Evolutionary conservation across 495 filamentous ascomycete species (phyloP).

Genomic region (Margaritispora aquatica): DNA sequence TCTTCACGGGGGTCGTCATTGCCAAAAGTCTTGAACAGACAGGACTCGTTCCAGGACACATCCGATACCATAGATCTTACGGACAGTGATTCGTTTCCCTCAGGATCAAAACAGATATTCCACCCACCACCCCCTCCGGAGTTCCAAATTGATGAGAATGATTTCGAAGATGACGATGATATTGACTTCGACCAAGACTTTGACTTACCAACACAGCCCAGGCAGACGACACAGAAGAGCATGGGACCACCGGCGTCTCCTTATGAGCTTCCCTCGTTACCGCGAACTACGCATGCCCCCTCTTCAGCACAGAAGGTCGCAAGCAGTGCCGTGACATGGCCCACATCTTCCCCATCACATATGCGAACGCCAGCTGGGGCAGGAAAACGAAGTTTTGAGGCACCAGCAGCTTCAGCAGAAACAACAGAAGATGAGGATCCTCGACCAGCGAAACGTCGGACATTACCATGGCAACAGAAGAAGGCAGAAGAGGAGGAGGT

Average conservation of each 20-base stretch:
- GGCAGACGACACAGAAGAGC: conserved; percentile 17
- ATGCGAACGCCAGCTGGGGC: conserved; percentile 14
- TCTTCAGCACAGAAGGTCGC: conserved; percentile 1
- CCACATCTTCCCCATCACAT: conserved; percentile 23
- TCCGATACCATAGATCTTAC: conserved; percentile 21
- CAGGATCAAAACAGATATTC: conserved; percentile 15
- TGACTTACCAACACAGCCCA: conserved; percentile 32
- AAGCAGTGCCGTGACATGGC: conserved; percentile 22
- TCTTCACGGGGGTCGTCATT: conserved; percentile 23
- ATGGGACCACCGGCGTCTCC: conserved; percentile 6
- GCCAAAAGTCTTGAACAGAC: conserved; percentile 32
- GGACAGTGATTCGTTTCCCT: conserved; percentile 1
- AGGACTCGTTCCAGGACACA: conserved; percentile 37
- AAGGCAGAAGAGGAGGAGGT: conserved; percentile 17
- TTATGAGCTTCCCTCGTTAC: conserved; percentile 26
- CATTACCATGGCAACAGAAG: conserved; percentile 17
- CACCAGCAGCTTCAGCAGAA: too few relatives aligned
- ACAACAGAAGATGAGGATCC: conserved; percentile 5
- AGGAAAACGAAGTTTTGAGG: not conserved
- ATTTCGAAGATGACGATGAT: conserved; percentile 64
- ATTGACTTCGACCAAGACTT: conserved; percentile 55
- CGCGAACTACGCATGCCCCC: conserved; percentile 12
- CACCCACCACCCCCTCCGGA: conserved; percentile 23
- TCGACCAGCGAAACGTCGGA: conserved; percentile 18
- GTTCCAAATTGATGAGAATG: conserved; percentile 50